Base-by-base conservation (phyloP, 2,329 filamentous ascomycete species). In the Ceratocystis ficicola region DNA sequence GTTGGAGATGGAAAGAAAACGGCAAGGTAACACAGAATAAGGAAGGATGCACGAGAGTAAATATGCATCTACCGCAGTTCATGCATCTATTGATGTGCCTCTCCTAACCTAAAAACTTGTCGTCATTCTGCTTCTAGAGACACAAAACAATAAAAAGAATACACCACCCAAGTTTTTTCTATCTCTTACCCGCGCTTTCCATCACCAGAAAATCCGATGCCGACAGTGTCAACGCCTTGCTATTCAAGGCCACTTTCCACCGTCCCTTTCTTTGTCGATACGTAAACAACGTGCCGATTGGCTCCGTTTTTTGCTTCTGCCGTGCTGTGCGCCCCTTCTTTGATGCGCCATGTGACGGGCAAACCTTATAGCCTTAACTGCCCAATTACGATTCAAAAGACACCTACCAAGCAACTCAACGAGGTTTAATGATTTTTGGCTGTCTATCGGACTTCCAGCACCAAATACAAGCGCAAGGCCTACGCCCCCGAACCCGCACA, bases 311-410 rank as follows among this genome's bases (percentile, higher is more conserved):
- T n/a, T 32, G 32, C 32, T 36, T 36, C 32, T 36, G 8, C 32
- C 32, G 32, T 32, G 52, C 52, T 17, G 52, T 32, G 28, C 25
- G 32, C 25, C 52, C 22, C 25, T 57, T 28, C 17, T 59, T 32
- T 25, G 28, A 30, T 59, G 52, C 52, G 52, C 52, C 52, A 59
- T 59, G 52, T 59, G 32, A 59, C 28, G 28, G 32, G 10, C 32
- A 36, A 32, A 17, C 52, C 52, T 59, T 30, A n/a, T 28, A 15
- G 52, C 25, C 28, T 30, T 36, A 59, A 30, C 28, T 20, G 25
- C 52, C 52, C 10, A 59, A 36, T 12, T 3, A 36, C 32, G 25
- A 59, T 30, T n/a, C 52, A 59, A 59, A 30, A 17, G 25, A n/a
- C 46, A 50, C 6, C 32, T 12, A 36, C 8, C 32, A 36, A 36